Percentiles rank a stretch among this genome's conserved stretches.
These are phyloP conservation scores for Arachis stenosperma DNA, from an alignment of 306 rosid genomes.

Conservation along the genomic window DNA sequence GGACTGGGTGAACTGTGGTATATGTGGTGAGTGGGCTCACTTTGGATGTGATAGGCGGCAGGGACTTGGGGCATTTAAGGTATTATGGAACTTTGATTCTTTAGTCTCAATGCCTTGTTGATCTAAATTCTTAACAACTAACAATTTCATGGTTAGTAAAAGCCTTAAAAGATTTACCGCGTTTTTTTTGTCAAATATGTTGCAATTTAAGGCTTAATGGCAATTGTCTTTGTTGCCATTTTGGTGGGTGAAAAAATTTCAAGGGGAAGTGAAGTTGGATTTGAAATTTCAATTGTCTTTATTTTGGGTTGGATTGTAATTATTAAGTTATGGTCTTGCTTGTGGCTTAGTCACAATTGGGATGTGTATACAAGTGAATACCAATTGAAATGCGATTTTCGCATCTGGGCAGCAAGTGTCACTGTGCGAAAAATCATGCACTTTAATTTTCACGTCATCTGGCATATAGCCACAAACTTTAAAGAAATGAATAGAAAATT, in stretches of 20 bases:
- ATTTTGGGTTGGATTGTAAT: neutral
- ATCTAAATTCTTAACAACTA: neutral
- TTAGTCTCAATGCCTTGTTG: neutral
- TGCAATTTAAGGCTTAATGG: neutral
- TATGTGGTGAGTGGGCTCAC: conserved; percentile 99
- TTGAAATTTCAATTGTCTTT: neutral
- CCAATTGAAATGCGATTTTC: neutral
- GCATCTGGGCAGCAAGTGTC: neutral
- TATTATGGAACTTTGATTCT: conserved; percentile 39
- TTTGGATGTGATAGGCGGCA: conserved; percentile 96
- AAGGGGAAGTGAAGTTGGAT: neutral
- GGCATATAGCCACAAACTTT: conserved; percentile 15
- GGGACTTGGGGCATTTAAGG: conserved; percentile 98
- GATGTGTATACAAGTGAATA: conserved; percentile 6
- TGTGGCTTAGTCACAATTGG: conserved; percentile 6
- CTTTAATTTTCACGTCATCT: neutral
- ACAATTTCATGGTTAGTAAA: conserved; percentile 19
- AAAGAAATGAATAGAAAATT: neutral
- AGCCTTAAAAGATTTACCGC: conserved; percentile 1
- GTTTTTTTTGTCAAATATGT: too few species aligned
- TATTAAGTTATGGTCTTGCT: conserved; percentile 26
- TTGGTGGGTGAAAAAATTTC: conserved; percentile 7
- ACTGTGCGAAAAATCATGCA: neutral
- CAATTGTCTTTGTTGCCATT: neutral
- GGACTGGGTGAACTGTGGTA: conserved; percentile 97